phyloP scores from a whole-genome alignment of 2,329 filamentous ascomycete genomes.

The Sporothrix variecibatus region DNA sequence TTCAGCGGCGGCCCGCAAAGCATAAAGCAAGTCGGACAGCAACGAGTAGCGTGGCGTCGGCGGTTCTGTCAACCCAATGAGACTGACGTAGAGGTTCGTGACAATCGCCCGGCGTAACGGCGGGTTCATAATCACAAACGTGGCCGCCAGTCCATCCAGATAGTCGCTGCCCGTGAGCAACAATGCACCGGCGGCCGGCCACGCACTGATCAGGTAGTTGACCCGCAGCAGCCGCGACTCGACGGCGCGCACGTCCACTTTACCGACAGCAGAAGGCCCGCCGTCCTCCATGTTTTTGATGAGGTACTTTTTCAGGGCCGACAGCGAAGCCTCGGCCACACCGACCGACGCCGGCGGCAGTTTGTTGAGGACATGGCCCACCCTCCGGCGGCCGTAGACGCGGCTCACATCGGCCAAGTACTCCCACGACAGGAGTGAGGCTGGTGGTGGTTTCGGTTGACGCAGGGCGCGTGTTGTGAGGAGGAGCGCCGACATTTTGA shows the following conservation, averaged over 20 bases:
- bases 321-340: slow-evolving; percentile 56
- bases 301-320: slow-evolving; percentile 62
- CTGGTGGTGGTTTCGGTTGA: slow-evolving; percentile 37
- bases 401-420: slow-evolving; percentile 70
- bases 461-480: slow-evolving; percentile 57
- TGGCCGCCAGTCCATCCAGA: slow-evolving; percentile 70
- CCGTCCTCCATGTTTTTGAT: slow-evolving; percentile 65
- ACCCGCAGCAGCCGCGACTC: slow-evolving; percentile 59
- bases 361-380: slow-evolving; percentile 50
- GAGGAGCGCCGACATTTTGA: slow-evolving; percentile 67
- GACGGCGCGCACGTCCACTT: slow-evolving; percentile 51
- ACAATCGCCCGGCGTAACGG: slow-evolving; percentile 68
- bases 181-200: slow-evolving; percentile 57
- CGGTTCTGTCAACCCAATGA: slow-evolving; percentile 69
- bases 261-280: slow-evolving; percentile 41
- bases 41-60: slow-evolving; percentile 70
- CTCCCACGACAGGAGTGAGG: slow-evolving; percentile 59
- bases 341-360: slow-evolving; percentile 56
- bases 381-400: slow-evolving; percentile 65
- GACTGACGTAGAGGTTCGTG: slow-evolving; percentile 72
- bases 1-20: slow-evolving; percentile 71
- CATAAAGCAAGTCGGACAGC: slow-evolving; percentile 81
- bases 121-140: slow-evolving; percentile 65
- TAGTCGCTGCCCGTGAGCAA: slow-evolving; percentile 87
- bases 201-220: slow-evolving; percentile 65